Evolutionary conservation across 2,329 filamentous ascomycete species (phyloP), one percentile per base, ranked within the genome.

Genomic region (Beauveria rudraprayagi): DNA sequence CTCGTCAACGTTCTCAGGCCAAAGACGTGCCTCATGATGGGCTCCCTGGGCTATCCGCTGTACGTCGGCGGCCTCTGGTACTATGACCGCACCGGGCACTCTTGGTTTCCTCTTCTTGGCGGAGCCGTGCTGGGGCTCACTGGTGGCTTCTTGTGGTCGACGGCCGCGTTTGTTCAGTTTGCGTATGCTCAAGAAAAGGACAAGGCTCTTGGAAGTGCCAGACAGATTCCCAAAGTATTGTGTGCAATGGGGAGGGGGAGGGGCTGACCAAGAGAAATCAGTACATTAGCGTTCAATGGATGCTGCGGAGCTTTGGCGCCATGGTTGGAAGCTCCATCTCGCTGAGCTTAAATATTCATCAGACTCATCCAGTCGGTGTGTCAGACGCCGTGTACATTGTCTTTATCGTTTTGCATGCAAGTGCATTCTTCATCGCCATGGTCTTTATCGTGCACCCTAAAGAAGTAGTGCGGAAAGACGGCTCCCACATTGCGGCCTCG

Each of bases 31-130:
- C 48, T 66, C 11, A 63, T 63, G 48, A 50, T 66, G n/a, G 65
- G 66, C 11, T 56, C 62, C 0, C 28, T 62, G 3, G 66, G 66
- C 50, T 67, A 67, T 41, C 61, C 65, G 8, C 51, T 66, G 14
- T 67, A 67, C 22, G 61, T 64, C 24, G 66, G 65, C 10, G 61
- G 58, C 4, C 63, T 67, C 43, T 67, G 65, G 65, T 66, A 66
- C 56, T 65, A 62, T 44, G 64, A 67, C 48, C 41, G n/a, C 0
- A 61, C 60, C 7, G 60, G 54, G 10, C 52, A 63, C 22, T 46
- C 50, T n/a, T 66, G 64, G 65, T 67, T 66, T 24, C 55, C 58
- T 10, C 50, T 67, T 37, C 48, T 65, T n/a, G 61, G 62, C 3
- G 66, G 66, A 3, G 63, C 56, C n/a, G 41, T 66, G 9, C 62